Conservation (phyloP, 2,329 filamentous ascomycete species). For the Fusarium armeniacum region DNA sequence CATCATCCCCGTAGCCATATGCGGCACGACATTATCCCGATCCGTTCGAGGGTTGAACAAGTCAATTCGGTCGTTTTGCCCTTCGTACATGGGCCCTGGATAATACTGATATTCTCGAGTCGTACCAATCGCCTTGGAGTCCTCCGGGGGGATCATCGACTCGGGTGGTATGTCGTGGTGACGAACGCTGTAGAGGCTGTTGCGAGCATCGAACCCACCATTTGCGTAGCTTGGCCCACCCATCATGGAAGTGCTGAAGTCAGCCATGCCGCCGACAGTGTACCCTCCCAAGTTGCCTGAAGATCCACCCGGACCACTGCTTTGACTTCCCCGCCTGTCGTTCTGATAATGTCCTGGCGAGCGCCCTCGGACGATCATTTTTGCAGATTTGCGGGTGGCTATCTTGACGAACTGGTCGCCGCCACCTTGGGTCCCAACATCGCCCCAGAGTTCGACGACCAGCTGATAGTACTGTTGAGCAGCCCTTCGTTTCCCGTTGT, state of each 20-base stretch:
- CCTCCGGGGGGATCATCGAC: slow-evolving; percentile 65
- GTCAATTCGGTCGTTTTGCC: slow-evolving; percentile 63
- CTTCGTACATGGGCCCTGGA: slow-evolving; percentile 65
- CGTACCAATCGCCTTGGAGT: slow-evolving; percentile 64
- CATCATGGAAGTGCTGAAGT: slow-evolving; percentile 56
- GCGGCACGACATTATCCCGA: slow-evolving; percentile 54
- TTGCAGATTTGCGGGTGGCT: slow-evolving; percentile 79
- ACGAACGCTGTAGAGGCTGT: slow-evolving; percentile 59
- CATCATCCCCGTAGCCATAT: slow-evolving; percentile 51
- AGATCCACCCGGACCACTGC: slow-evolving; percentile 76
- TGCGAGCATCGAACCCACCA: slow-evolving; percentile 49
- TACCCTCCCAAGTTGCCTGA: slow-evolving; percentile 70
- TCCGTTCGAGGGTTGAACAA: slow-evolving; percentile 61
- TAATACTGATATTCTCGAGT: slow-evolving; percentile 70
- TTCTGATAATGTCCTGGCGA: slow-evolving; percentile 86
- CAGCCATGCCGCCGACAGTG: slow-evolving; percentile 47
- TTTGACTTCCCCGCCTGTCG: slow-evolving; percentile 75
- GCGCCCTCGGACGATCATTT: slow-evolving; percentile 88
- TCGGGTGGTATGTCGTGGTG: slow-evolving; percentile 67
- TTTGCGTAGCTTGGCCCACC: slow-evolving; percentile 48
- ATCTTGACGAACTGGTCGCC: slow-evolving; percentile 75
- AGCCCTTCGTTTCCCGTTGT: slow-evolving; percentile 90
- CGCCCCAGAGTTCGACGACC: slow-evolving; percentile 85
- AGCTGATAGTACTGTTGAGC: slow-evolving; percentile 94
- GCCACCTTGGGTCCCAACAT: slow-evolving; percentile 65